Evolutionary conservation across 805 yeast genomes (phyloP), one percentile per base, ranked within the genome.

Genomic region (Yarrowia deformans): DNA sequence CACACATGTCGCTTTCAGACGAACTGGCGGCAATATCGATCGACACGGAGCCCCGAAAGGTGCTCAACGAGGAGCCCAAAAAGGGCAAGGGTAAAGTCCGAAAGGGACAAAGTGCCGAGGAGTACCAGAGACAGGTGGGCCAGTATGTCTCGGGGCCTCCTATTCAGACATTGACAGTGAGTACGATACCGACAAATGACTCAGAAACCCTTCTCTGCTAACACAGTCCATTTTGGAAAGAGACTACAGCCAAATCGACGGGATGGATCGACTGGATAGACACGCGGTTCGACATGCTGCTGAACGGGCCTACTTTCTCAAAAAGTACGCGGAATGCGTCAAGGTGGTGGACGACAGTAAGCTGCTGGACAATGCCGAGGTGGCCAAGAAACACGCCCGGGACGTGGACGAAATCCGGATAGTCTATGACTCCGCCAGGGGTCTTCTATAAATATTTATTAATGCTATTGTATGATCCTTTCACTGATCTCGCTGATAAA

Each of bases 71-170:
- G 32, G 34, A 55, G 18, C 23, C 55, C 23, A 63, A 63, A 40
- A 48, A 48, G 13, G 54, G 43, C 23, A 43, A 58, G 29, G 67
- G 52, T n/a, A 63, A 49, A 23, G 56, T 63, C 46, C 83, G 97
- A 50, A 91, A 90, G 73, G 88, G 87, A 0, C 97, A 92, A 75
- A 74, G 89, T 0, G 87, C 86, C 50, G 93, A 88, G 68, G 90
- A 85, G 69, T 92, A 79, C 72, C 78, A 75, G 42, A 74, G 70
- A 9, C 94, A 92, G 76, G 79, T 80, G 70, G 71, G 71, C 2
- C 84, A 83, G 73, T 91, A 86, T 74, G 78, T 77, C 71, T 60
- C 72, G 0, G 75, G 80, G 0, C 96, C 96, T 0, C 95, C 97
- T 0, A 71, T 77, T 8, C 32, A 48, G 37, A 45, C 46, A 3